Conservation (phyloP, 352 stramenopile genomes). For the Pythium aristosporum region DNA sequence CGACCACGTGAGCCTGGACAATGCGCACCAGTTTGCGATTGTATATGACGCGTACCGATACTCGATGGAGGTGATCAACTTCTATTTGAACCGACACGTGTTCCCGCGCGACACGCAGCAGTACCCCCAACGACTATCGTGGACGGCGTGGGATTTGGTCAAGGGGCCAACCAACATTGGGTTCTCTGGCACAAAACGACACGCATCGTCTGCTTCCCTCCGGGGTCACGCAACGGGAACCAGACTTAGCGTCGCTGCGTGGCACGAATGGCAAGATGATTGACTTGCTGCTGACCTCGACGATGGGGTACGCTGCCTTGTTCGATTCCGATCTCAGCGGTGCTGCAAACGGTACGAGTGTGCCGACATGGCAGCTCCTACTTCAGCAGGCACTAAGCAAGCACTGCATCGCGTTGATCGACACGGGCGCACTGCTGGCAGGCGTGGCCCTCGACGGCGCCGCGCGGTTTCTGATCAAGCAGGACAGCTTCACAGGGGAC, state of each 20-base stretch:
- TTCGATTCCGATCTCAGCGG: background rate
- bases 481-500: slow-evolving; percentile 19
- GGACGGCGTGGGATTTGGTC: slow-evolving; percentile 84
- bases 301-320: slow-evolving; percentile 23
- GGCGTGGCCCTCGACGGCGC: slow-evolving; percentile 53
- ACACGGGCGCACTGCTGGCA: slow-evolving; percentile 81
- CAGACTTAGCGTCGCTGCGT: slow-evolving; percentile 42
- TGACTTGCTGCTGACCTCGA: slow-evolving; percentile 56
- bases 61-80: slow-evolving; percentile 81
- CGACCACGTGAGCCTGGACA: slow-evolving; percentile 69
- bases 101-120: slow-evolving; percentile 83
- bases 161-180: slow-evolving; percentile 58
- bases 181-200: slow-evolving; percentile 92
- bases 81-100: slow-evolving; percentile 78
- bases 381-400: background rate
- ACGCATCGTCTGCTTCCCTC: slow-evolving; percentile 77
- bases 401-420: slow-evolving; percentile 56
- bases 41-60: slow-evolving; percentile 51
- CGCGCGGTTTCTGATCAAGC: slow-evolving; percentile 44
- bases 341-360: background rate
- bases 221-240: slow-evolving; percentile 63
- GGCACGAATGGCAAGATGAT: slow-evolving; percentile 90
- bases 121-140: slow-evolving; percentile 63
- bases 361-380: background rate
- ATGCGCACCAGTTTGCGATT: slow-evolving; percentile 57